Base-by-base conservation (phyloP, 2,329 filamentous ascomycete genomes). In the Diaporthe sp. region DNA sequence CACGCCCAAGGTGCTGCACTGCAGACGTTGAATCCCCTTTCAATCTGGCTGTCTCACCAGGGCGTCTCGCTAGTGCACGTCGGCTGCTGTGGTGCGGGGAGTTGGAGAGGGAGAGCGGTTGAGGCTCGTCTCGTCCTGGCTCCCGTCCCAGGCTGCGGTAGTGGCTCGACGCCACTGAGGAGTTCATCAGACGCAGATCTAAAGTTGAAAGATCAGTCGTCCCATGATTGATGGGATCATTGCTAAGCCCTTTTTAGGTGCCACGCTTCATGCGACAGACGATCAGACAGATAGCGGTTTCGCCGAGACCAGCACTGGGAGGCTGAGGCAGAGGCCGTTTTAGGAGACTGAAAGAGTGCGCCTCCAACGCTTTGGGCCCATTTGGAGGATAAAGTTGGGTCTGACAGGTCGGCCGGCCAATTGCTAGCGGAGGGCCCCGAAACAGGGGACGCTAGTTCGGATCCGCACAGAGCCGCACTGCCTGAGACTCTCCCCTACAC, bases 311-410 rank as follows among this genome's bases (percentile, higher is more conserved):
- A 64, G 71, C 57, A 57, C 52, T 66, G 71, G 64, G 57, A 70
- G 66, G 71, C 71, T 74, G 71, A 75, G 60, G 74, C 66, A 75
- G 30, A 61, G 57, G 50, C 71, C 58, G 74, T 74, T 74, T 74
- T 68, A 64, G 74, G 66, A 55, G 47, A 35, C 52, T 54, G 12
- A 57, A 68, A 33, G 66, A 35, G 71, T 35, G 45, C 71, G 60
- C 47, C 74, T 71, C 71, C 74, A 69, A 67, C 64, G 50, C 45
- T 54, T 71, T 71, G 68, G 55, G 67, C 67, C 47, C 68, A 52
- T 42, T 33, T 25, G n/a, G 40, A 60, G 35, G 38, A 61, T 72
- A 58, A 66, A 71, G 67, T 71, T 68, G 70, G 60, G 10, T 67
- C 54, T 66, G 55, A 73, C 47, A 75, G 55, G 57, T 72, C 70